Conservation (phyloP, 2,329 filamentous ascomycete genomes). For the Diaporthe longicolla region DNA sequence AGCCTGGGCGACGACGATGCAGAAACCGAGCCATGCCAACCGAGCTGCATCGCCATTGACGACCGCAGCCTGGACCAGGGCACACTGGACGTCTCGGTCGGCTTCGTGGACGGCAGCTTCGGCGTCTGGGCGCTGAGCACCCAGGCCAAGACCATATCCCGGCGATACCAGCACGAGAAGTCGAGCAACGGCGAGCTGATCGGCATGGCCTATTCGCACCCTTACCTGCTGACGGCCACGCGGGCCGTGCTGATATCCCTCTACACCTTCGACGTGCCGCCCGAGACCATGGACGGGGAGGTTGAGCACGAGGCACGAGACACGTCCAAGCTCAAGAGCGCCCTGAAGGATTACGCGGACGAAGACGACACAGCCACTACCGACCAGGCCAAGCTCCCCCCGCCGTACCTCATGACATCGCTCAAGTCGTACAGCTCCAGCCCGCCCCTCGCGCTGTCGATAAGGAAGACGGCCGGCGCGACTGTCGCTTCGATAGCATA, state of each 20-base stretch:
- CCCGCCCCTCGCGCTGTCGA: slow-evolving; percentile 84
- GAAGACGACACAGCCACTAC: not conserved
- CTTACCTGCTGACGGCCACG: slow-evolving; percentile 86
- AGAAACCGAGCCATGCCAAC: slow-evolving; percentile 52
- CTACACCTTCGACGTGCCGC: slow-evolving; percentile 72
- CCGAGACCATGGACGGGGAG: slow-evolving; percentile 39
- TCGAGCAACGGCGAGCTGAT: slow-evolving; percentile 77
- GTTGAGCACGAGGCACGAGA: not conserved
- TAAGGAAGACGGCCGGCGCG: slow-evolving; percentile 75
- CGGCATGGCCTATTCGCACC: slow-evolving; percentile 79
- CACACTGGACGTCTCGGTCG: slow-evolving; percentile 73
- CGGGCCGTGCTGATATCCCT: slow-evolving; percentile 80
- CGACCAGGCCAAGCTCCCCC: slow-evolving; percentile 41
- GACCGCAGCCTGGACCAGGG: slow-evolving; percentile 59
- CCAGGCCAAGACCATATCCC: slow-evolving; percentile 58
- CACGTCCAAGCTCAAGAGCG: slow-evolving; percentile 27
- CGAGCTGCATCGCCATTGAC: slow-evolving; percentile 78
- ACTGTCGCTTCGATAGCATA: slow-evolving; percentile 90
- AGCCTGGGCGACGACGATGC: slow-evolving; percentile 49
- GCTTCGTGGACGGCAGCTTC: slow-evolving; percentile 80
- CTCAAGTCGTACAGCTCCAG: slow-evolving; percentile 85
- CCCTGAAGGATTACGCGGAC: slow-evolving; percentile 8
- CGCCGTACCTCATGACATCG: slow-evolving; percentile 78
- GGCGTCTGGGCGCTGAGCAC: slow-evolving; percentile 75
- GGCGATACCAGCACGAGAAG: slow-evolving; percentile 71